phyloP scores from a whole-genome alignment of 1,284 basidiomycete species.

The Kalmanozyma brasiliensis region DNA sequence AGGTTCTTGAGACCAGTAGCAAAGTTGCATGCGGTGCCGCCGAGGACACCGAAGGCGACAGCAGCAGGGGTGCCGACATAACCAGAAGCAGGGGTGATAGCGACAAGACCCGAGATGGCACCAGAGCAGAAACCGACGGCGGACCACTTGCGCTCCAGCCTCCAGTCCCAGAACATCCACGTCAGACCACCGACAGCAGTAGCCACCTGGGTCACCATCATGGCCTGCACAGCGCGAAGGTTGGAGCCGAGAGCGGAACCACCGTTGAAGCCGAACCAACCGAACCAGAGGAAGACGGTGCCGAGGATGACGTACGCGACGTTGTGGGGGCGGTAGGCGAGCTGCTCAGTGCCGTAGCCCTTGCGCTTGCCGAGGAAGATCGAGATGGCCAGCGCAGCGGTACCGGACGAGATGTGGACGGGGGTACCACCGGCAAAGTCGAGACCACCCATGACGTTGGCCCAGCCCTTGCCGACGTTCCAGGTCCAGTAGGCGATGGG shows the following conservation, averaged over 20 bases:
- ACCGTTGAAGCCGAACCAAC: conserved; percentile 68
- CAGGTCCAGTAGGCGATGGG: conserved; percentile 68
- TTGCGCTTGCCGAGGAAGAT: conserved; percentile 69
- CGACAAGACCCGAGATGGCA: conserved; percentile 87
- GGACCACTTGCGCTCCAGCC: conserved; percentile 69
- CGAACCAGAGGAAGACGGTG: conserved; percentile 70
- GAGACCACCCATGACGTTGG: conserved; percentile 66
- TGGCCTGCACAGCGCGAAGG: conserved; percentile 69
- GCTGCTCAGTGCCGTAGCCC: conserved; percentile 69
- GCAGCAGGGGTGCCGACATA: conserved; percentile 64
- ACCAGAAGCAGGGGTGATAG: conserved; percentile 74
- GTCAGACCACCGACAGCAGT: conserved; percentile 75
- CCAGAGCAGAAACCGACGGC: conserved; percentile 94
- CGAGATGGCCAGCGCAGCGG: conserved; percentile 66
- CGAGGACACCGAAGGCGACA: conserved; percentile 74
- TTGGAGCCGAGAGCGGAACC: conserved; percentile 69
- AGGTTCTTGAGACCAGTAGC: conserved; percentile 87
- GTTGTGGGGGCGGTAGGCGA: conserved; percentile 68
- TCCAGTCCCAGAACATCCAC: conserved; percentile 67
- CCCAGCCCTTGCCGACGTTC: conserved; percentile 65
- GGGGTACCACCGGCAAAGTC: conserved; percentile 70
- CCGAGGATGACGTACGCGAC: conserved; percentile 69
- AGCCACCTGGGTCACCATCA: conserved; percentile 74
- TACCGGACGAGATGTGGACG: conserved; percentile 69
- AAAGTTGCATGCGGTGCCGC: conserved; percentile 88